These are phyloP conservation scores for Sindora glabra DNA, from an alignment of 306 rosid genomes.

Conservation along the genomic window DNA sequence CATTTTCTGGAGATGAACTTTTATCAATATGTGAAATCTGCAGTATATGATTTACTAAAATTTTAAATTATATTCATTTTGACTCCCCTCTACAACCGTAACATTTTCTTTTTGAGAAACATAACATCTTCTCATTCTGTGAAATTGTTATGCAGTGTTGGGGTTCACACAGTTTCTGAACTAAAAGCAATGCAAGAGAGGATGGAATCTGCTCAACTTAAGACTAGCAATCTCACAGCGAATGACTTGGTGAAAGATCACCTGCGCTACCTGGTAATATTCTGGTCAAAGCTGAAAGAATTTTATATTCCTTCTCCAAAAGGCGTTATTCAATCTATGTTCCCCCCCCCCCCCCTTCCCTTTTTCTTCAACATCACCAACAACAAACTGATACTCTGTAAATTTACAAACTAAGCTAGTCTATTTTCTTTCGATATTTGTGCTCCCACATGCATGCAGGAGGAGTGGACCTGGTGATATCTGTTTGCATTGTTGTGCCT, in stretches of 20 bases:
- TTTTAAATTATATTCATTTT: background rate
- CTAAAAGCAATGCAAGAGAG: conserved; percentile 51
- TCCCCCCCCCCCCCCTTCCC: too few relatives aligned
- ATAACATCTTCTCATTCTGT: background rate
- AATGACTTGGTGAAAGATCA: conserved; percentile 90
- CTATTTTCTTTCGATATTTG: too few relatives aligned
- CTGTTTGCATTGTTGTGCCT: background rate
- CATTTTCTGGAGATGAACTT: too few relatives aligned
- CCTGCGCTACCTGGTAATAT: conserved; percentile 77
- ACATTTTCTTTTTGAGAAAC: background rate
- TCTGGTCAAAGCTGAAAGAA: too few relatives aligned
- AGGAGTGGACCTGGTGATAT: too few relatives aligned
- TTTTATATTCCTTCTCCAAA: background rate
- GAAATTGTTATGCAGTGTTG: conserved; percentile 59
- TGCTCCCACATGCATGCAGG: too few relatives aligned
- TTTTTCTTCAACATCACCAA: background rate
- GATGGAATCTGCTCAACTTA: conserved; percentile 56
- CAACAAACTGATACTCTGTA: background rate
- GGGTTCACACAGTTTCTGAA: conserved; percentile 66
- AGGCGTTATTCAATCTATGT: background rate
- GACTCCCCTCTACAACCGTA: background rate
- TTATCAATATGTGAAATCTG: too few relatives aligned
- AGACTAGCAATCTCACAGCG: conserved; percentile 61
- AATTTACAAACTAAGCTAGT: too few relatives aligned
- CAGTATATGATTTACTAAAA: background rate